Conservation (phyloP, 1,139 yeast species). For the Dujonia santamariae region DNA sequence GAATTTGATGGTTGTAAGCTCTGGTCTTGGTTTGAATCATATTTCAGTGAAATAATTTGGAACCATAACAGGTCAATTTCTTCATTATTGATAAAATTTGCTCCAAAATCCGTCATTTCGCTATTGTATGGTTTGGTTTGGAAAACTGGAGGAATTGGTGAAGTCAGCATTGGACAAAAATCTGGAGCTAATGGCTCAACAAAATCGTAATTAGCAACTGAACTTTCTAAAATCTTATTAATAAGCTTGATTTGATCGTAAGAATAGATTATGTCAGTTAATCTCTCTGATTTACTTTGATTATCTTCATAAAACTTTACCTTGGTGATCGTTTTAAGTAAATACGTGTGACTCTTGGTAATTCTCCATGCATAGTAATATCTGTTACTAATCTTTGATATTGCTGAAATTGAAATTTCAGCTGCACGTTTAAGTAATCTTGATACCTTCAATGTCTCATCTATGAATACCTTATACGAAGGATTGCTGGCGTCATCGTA, state of each 20-base stretch:
- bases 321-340: slow-evolving; percentile 26
- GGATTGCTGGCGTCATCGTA: slow-evolving; percentile 18
- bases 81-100: slow-evolving; percentile 26
- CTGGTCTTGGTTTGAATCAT: slow-evolving; percentile 15
- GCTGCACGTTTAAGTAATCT: slow-evolving; percentile 32
- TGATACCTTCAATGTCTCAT: slow-evolving; percentile 25
- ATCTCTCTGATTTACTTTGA: slow-evolving; percentile 11
- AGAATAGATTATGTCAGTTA: slow-evolving; percentile 14
- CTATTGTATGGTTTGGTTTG: background rate
- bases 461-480: slow-evolving; percentile 18
- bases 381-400: slow-evolving; percentile 38
- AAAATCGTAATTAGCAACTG: slow-evolving; percentile 19
- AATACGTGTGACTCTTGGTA: slow-evolving; percentile 40
- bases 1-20: no score
- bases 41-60: slow-evolving; percentile 33
- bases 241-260: slow-evolving; percentile 27
- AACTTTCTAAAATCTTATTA: slow-evolving; percentile 24
- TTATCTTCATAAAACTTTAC: slow-evolving; percentile 28
- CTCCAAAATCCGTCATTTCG: slow-evolving; percentile 15
- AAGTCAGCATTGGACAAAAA: slow-evolving; percentile 2
- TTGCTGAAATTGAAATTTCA: slow-evolving; percentile 33
- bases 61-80: slow-evolving; percentile 42
- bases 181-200: slow-evolving; percentile 7
- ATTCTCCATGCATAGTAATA: slow-evolving; percentile 53
- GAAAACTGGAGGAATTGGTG: background rate